phyloP scores from a whole-genome alignment of 352 stramenopile species.

The Globisporangium uncinulatum region DNA sequence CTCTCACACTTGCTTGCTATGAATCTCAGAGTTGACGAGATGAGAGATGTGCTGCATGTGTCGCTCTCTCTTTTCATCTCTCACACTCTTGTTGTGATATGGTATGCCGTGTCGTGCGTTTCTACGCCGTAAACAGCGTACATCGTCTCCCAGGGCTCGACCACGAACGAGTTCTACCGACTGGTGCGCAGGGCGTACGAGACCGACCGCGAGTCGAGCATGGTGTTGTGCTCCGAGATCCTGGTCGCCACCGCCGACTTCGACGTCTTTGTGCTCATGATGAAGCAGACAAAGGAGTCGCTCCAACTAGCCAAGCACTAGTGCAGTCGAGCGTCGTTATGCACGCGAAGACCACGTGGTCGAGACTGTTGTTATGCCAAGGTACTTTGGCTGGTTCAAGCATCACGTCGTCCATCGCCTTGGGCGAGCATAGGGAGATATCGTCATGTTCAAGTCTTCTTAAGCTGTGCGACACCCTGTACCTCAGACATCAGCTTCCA shows the following conservation, averaged over 20 bases:
- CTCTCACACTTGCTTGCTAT: too few relatives aligned
- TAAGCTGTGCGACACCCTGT: too few relatives aligned
- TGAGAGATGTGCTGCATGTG: too few relatives aligned
- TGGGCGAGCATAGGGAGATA: too few relatives aligned
- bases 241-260: slow-evolving; percentile 74
- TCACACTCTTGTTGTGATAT: neutral
- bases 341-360: too few relatives aligned
- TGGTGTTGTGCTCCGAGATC: slow-evolving; percentile 70
- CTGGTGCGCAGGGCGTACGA: slow-evolving; percentile 51
- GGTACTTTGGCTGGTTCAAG: too few relatives aligned
- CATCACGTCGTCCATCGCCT: neutral
- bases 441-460: too few relatives aligned
- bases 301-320: slow-evolving; percentile 46
- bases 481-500: too few relatives aligned
- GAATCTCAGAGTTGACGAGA: too few relatives aligned
- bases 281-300: slow-evolving; percentile 75
- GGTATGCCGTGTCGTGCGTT: too few relatives aligned
- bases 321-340: neutral
- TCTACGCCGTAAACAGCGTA: slow-evolving; percentile 25
- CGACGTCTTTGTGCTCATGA: slow-evolving; percentile 80
- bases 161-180: slow-evolving; percentile 62
- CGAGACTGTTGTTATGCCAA: too few relatives aligned
- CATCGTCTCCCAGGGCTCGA: slow-evolving; percentile 51
- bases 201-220: slow-evolving; percentile 47
- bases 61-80: neutral